Conservation (phyloP, 2,329 filamentous ascomycete genomes). For the Colletotrichum limetticola region DNA sequence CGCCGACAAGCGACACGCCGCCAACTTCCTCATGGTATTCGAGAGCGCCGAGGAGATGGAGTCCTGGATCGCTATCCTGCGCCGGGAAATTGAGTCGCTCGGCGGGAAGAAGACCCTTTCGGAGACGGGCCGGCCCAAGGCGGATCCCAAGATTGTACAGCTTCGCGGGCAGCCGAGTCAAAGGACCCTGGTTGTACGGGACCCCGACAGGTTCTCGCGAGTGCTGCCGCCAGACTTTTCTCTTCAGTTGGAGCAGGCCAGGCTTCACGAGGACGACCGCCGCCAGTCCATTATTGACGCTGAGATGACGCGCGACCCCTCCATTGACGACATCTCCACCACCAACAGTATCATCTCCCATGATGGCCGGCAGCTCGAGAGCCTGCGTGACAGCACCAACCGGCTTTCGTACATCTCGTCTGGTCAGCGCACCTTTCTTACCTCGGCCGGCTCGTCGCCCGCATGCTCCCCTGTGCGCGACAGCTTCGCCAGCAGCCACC, state of each 20-base stretch:
- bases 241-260: constrained; percentile 42
- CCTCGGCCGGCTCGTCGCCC: constrained; percentile 68
- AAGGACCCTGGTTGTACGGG: constrained; percentile 58
- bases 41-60: constrained; percentile 81
- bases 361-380: constrained; percentile 69
- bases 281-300: constrained; percentile 36
- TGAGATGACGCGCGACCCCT: constrained; percentile 50
- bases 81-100: constrained; percentile 75
- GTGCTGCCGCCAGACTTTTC: constrained; percentile 49
- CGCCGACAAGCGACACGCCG: constrained; percentile 65
- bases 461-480: constrained; percentile 66
- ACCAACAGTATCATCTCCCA: constrained; percentile 68
- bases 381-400: constrained; percentile 64
- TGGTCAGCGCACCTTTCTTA: constrained; percentile 68
- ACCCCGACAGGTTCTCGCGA: constrained; percentile 58
- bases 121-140: constrained; percentile 66
- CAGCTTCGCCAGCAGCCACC: constrained; percentile 54
- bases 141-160: constrained; percentile 47
- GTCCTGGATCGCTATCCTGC: constrained; percentile 75
- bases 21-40: constrained; percentile 78
- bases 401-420: constrained; percentile 70
- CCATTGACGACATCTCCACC: constrained; percentile 65
- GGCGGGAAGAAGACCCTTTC: constrained; percentile 73
- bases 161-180: constrained; percentile 55
- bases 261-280: constrained; percentile 40